Percentiles rank a stretch among this genome's conserved stretches.
Conservation (phyloP, 176 grass and related monocot species). For the Triticum dicoccoides region DNA sequence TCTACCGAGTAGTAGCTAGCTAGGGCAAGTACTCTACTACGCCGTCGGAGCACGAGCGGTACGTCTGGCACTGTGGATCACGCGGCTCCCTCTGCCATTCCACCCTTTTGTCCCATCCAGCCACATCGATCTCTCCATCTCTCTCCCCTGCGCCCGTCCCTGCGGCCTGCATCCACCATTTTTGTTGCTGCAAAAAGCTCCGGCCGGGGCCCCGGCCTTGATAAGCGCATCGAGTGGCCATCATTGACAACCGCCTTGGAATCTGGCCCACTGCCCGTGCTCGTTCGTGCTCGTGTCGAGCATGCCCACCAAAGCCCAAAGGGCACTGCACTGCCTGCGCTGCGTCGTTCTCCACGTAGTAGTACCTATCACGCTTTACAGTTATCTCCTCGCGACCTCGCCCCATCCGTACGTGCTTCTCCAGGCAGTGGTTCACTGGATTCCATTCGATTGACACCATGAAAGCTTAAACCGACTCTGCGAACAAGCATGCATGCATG, state of each 20-base stretch:
- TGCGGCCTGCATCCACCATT: constrained; percentile 27
- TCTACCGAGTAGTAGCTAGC: background rate
- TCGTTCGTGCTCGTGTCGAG: constrained; percentile 1
- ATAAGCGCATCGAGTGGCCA: constrained; percentile 51
- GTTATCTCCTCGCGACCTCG: background rate
- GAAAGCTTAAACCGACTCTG: background rate
- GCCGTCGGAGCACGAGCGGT: background rate
- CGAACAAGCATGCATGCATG: background rate
- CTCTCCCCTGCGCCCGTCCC: background rate
- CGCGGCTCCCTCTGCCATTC: constrained; percentile 22
- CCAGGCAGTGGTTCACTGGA: background rate
- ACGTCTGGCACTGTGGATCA: constrained; percentile 7
- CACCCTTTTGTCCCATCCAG: constrained; percentile 44
- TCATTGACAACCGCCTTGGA: constrained; percentile 39
- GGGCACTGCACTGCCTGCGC: background rate
- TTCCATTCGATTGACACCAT: background rate
- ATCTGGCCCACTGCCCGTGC: constrained; percentile 29
- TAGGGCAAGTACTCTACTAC: background rate
- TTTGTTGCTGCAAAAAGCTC: constrained; percentile 47
- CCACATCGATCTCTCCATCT: background rate
- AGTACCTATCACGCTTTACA: background rate
- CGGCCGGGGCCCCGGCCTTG: constrained; percentile 26
- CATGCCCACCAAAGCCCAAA: constrained; percentile 31
- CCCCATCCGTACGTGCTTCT: background rate
- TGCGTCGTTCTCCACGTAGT: background rate